These are phyloP conservation scores for Penicillium sp. DNA, from an alignment of 2,329 filamentous ascomycete species.

Conservation along the genomic window DNA sequence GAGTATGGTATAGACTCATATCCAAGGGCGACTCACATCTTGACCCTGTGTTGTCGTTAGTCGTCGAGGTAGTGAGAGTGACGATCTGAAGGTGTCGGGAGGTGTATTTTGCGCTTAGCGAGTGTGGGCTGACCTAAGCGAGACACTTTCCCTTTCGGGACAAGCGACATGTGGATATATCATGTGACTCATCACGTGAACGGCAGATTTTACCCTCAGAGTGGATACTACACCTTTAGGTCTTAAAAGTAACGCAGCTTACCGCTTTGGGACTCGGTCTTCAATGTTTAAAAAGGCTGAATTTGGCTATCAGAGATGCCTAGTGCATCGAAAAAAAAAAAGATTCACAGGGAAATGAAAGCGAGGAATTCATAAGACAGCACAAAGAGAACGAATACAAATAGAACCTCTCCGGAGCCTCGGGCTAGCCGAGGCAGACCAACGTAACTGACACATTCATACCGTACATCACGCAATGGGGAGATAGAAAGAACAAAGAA, in stretches of 20 bases:
- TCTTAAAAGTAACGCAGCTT: not conserved
- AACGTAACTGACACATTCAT: slow-evolving; percentile 23
- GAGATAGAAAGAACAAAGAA: slow-evolving; percentile 18
- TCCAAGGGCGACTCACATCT: slow-evolving; percentile 42
- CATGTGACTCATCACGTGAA: slow-evolving; percentile 4
- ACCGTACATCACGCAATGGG: slow-evolving; percentile 24
- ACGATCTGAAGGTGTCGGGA: slow-evolving; percentile 38
- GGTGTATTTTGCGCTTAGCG: slow-evolving; percentile 41
- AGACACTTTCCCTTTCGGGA: slow-evolving; percentile 19
- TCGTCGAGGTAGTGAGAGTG: slow-evolving; percentile 45
- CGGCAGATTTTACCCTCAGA: not conserved
- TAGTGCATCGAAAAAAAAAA: slow-evolving; percentile 15
- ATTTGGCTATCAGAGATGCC: slow-evolving; percentile 19
- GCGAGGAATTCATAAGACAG: slow-evolving; percentile 20
- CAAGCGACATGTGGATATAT: slow-evolving; percentile 12
- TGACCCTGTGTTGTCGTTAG: slow-evolving; percentile 50
- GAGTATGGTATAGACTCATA: not conserved
- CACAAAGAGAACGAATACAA: slow-evolving; percentile 24
- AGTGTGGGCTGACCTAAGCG: slow-evolving; percentile 47
- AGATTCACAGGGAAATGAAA: slow-evolving; percentile 22
- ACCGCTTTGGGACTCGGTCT: not conserved
- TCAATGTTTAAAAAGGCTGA: slow-evolving; percentile 10
- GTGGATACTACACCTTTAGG: not conserved
- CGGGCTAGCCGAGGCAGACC: slow-evolving; percentile 13
- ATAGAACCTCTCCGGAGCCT: slow-evolving; percentile 13